phyloP scores from a whole-genome alignment of 768 basidiomycete species.

The Fomitopsis serialis region DNA sequence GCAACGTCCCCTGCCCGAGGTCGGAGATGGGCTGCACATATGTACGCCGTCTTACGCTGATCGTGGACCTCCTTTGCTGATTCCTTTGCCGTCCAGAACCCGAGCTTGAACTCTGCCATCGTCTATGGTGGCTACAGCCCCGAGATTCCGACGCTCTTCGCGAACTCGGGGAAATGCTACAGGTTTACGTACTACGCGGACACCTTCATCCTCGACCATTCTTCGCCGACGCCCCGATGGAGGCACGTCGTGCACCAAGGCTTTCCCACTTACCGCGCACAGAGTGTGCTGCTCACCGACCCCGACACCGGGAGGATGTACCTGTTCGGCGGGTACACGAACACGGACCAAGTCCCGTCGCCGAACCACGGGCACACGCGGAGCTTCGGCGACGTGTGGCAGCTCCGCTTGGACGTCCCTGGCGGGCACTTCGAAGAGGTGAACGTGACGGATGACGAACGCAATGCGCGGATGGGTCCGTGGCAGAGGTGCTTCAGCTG shows the following conservation, averaged over 20 bases:
- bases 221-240: conserved; percentile 21
- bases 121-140: conserved; percentile 37
- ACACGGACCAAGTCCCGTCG: conserved; percentile 30
- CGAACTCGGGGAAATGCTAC: conserved; percentile 11
- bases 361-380: conserved; percentile 22
- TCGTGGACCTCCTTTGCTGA: not conserved
- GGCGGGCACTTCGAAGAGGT: conserved; percentile 33
- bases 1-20: conserved; percentile 30
- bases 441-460: conserved; percentile 31
- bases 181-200: conserved; percentile 36
- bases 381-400: conserved; percentile 34
- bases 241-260: conserved; percentile 35
- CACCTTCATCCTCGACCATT: conserved; percentile 28
- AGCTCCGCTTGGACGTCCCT: conserved; percentile 30
- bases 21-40: conserved; percentile 28
- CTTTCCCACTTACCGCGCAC: conserved; percentile 37
- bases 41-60: conserved; percentile 17
- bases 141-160: conserved; percentile 10
- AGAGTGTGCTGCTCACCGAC: conserved; percentile 28
- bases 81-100: conserved; percentile 21
- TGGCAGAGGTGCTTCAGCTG: conserved; percentile 37
- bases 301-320: conserved; percentile 31
- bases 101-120: conserved; percentile 29
- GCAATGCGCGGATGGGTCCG: conserved; percentile 33
- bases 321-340: conserved; percentile 37